A percentile compares a stretch with the other conserved stretches of the same genome.
phyloP scores from a whole-genome alignment of 2,329 filamentous ascomycete species.

The Colletotrichum endophyticum region DNA sequence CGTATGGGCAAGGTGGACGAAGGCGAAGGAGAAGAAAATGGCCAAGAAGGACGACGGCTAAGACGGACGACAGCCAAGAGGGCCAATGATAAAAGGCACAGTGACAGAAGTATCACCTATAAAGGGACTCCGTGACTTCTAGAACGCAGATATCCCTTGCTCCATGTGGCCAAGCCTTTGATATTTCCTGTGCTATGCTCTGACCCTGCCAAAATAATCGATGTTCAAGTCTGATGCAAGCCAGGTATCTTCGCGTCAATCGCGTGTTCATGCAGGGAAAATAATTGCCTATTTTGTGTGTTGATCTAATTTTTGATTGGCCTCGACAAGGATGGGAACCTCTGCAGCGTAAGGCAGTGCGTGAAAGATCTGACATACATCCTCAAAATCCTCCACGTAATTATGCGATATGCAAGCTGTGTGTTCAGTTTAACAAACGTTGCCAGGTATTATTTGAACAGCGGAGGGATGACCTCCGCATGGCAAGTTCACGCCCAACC shows the following conservation, averaged over 20 bases:
- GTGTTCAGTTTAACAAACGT: neutral
- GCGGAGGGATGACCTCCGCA: neutral
- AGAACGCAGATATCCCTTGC: neutral
- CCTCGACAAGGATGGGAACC: neutral
- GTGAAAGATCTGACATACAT: neutral
- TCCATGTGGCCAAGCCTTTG: neutral
- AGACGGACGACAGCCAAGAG: neutral
- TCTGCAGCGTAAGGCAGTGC: neutral
- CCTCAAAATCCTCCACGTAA: neutral
- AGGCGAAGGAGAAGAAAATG: neutral
- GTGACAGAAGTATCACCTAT: neutral
- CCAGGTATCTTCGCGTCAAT: neutral
- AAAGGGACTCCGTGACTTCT: neutral
- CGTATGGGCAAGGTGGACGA: neutral
- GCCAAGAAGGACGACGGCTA: neutral
- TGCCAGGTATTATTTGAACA: neutral
- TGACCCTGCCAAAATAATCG: neutral
- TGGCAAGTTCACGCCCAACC: neutral
- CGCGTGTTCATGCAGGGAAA: neutral
- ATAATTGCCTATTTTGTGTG: neutral
- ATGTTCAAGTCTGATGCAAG: neutral
- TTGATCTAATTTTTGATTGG: neutral
- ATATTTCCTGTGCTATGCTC: neutral
- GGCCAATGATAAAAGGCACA: neutral
- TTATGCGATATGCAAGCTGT: neutral